Evolutionary conservation across 164 flowering plant species (phyloP).

Genomic region (Hamamelis virginiana): DNA sequence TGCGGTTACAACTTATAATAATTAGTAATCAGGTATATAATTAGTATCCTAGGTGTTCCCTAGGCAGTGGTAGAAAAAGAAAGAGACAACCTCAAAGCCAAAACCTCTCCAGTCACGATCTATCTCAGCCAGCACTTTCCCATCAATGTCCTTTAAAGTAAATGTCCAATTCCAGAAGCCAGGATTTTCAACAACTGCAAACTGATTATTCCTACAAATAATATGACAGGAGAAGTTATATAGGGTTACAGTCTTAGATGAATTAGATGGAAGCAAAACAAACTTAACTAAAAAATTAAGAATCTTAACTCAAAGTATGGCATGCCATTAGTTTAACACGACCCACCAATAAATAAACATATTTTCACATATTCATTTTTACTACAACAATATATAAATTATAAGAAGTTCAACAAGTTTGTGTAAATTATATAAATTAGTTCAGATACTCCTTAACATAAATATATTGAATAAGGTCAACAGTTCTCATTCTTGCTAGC

Average conservation of each 20-base stretch:
- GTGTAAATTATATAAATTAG: no score
- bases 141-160: constrained; percentile 83
- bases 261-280: background rate
- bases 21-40: no score
- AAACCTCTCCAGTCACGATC: constrained; percentile 98
- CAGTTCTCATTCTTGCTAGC: no score
- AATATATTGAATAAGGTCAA: no score
- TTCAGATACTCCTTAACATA: no score
- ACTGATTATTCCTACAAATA: constrained; percentile 67
- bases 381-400: no score
- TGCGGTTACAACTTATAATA: no score
- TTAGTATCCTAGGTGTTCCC: no score
- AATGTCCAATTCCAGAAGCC: constrained; percentile 98
- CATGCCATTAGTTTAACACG: background rate
- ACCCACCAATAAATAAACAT: background rate
- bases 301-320: background rate
- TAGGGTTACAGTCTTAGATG: background rate
- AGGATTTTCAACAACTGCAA: constrained; percentile 96
- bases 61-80: background rate
- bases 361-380: background rate
- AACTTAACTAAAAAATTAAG: background rate
- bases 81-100: constrained; percentile 81
- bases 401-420: no score
- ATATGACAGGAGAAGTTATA: background rate
- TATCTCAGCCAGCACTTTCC: constrained; percentile 78